Evolutionary conservation across 139 green algal genomes (phyloP), one percentile per base, ranked within the genome.

Genomic region (Tetraselmis striata): DNA sequence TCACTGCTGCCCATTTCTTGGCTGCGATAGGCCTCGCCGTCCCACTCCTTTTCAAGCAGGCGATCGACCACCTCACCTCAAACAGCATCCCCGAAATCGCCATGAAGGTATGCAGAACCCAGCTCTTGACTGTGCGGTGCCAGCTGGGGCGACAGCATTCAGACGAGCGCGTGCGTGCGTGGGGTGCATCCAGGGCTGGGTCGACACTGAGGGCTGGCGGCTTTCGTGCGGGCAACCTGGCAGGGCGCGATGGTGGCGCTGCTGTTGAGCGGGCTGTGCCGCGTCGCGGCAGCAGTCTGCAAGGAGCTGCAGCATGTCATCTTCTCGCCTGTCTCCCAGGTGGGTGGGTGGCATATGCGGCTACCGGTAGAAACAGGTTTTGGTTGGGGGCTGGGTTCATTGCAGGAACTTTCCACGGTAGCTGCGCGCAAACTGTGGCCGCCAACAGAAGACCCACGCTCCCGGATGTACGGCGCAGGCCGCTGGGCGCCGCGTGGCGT

Each of bases 271-370:
- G 91, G 91, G 1, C 31, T 88, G 23, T 93, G 90, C 82, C 89
- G 92, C 27, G 87, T 91, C 5, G 58, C 94, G 0, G 92, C 92
- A 80, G 87, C 91, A 26, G 30, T 98, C 30, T 84, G 88, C 22
- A 97, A 95, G 82, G 95, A 98, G 87, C 25, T 93, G 29, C 93
- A 96, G 81, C 83, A 90, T 26, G 90, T 95, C 0, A 78, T 92
- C 0, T 98, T 98, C 85, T 94, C 91, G 18, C 94, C 94, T 1
- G 89, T 98, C 1, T 85, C 87, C 23, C 94, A 98, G 89, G 94
- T 90, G 29, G 27, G 26, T 2, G 26, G 26, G 2, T 77, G 11
- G 74, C 23, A 2, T 2, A 25, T n/a, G 74, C 74, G 18, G 74
- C 29, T n/a, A n/a, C n/a, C n/a, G n/a, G n/a, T n/a, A n/a, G n/a